Conservation (phyloP, 176 grass and related monocot species). For the Leersia perrieri region DNA sequence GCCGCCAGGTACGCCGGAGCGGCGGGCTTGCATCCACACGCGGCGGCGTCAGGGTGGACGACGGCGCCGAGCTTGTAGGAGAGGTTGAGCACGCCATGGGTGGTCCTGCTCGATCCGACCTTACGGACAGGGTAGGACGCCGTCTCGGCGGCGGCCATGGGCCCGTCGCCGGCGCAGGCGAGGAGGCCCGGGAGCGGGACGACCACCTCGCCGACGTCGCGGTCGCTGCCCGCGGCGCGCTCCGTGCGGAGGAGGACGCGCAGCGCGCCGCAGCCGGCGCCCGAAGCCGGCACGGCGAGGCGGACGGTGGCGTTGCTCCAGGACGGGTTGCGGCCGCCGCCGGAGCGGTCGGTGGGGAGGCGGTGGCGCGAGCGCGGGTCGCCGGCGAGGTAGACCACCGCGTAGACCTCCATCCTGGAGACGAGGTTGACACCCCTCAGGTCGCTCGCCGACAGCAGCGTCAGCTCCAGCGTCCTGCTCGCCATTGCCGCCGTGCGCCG, state of each 20-base stretch:
- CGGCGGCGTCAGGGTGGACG: neutral
- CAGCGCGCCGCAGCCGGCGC: constrained; percentile 20
- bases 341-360: constrained; percentile 33
- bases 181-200: constrained; percentile 47
- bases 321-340: constrained; percentile 43
- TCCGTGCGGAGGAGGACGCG: constrained; percentile 51
- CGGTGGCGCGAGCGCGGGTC: constrained; percentile 38
- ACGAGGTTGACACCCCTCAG: constrained; percentile 38
- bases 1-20: constrained; percentile 2
- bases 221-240: constrained; percentile 38
- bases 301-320: constrained; percentile 39
- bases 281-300: constrained; percentile 33
- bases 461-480: constrained; percentile 45
- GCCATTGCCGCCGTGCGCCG: constrained; percentile 6
- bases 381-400: constrained; percentile 37
- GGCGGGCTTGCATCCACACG: neutral
- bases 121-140: constrained; percentile 41
- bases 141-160: neutral
- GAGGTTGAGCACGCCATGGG: constrained; percentile 44
- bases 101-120: constrained; percentile 32
- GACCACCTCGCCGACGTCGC: constrained; percentile 53
- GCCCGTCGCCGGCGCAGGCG: constrained; percentile 17
- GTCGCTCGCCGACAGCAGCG: constrained; percentile 47
- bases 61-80: constrained; percentile 43
- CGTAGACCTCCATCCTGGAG: constrained; percentile 65